Base-by-base conservation (phyloP, 257 asterid species). In the Nicotiana sylvestris region DNA sequence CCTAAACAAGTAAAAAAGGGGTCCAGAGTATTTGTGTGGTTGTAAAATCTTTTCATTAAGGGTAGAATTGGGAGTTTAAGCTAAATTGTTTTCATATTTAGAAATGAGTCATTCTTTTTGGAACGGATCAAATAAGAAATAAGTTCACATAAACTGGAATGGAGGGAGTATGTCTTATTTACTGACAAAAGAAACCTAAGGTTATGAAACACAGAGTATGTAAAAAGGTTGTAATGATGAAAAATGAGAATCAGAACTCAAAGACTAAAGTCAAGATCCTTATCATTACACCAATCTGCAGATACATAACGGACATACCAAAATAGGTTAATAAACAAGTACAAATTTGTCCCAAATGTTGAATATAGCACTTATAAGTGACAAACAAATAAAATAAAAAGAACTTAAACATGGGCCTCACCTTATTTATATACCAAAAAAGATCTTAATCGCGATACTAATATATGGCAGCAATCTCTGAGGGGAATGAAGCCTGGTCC, bases 401-500 rank as follows among this genome's bases (percentile, higher is more conserved):
- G 6, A 62, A 62, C 18, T 5, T 17, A 18, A 57, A 57, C 27
- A 57, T 21, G 67, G 33, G 15, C 6, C 77, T 43, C 15, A 70
- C 78, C 78, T 72, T 13, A 18, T 21, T 9, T 21, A 21, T 29
- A 33, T 30, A 2, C 16, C 67, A 61, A 27, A 25, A 62, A 18
- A 9, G 33, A n/a, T 70, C 35, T 53, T 13, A 13, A 57, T 57
- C 4, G 9, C 12, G 13, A 72, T 5, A 6, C 7, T 13, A 32
- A 29, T 72, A 3, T 25, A n/a, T 12, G 81, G 56, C 39, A 85
- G 81, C 46, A 32, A 69, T 58, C 65, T 66, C 67, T 82, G 85
- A 58, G 85, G 85, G 87, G 87, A 85, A 85, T 85, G 85, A 85
- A 85, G 85, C 87, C 87, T 85, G 87, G 87, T 85, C 89, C 89